These are phyloP conservation scores for Pleurotus djamor DNA, from an alignment of 768 basidiomycete species.

Conservation along the genomic window DNA sequence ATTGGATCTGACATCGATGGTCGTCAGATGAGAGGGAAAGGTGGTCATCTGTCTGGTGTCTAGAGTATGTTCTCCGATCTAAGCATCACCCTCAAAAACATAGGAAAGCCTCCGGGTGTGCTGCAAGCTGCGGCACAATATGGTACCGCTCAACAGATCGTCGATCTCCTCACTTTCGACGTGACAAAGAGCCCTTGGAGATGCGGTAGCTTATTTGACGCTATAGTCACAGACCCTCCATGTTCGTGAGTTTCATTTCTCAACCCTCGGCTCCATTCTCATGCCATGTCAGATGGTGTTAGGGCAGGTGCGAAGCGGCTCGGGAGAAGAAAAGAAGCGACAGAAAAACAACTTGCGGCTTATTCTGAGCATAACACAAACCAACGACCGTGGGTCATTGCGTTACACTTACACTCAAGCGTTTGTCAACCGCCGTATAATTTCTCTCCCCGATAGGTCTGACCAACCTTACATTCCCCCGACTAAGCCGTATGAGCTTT, in stretches of 20 bases:
- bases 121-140: constrained; percentile 84
- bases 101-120: constrained; percentile 62
- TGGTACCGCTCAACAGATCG: constrained; percentile 64
- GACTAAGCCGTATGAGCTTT: constrained; percentile 90
- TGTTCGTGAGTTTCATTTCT: constrained; percentile 47
- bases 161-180: constrained; percentile 91
- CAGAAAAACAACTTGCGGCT: constrained; percentile 30
- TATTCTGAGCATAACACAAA: constrained; percentile 33
- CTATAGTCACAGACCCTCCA: constrained; percentile 92
- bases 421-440: not conserved
- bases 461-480: constrained; percentile 84
- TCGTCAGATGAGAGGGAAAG: constrained; percentile 94
- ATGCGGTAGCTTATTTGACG: constrained; percentile 88
- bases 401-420: not conserved
- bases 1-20: constrained; percentile 98
- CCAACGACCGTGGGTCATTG: constrained; percentile 42
- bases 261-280: not conserved
- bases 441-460: constrained; percentile 24
- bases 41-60: constrained; percentile 28
- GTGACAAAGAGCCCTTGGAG: constrained; percentile 90
- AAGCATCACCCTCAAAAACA: not conserved
- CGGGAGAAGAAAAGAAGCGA: constrained; percentile 59
- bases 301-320: constrained; percentile 84
- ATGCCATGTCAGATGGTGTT: constrained; percentile 69
- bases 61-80: not conserved